Base-by-base conservation (phyloP, 108 stramenopile species). In the Thalassiosira profunda region DNA sequence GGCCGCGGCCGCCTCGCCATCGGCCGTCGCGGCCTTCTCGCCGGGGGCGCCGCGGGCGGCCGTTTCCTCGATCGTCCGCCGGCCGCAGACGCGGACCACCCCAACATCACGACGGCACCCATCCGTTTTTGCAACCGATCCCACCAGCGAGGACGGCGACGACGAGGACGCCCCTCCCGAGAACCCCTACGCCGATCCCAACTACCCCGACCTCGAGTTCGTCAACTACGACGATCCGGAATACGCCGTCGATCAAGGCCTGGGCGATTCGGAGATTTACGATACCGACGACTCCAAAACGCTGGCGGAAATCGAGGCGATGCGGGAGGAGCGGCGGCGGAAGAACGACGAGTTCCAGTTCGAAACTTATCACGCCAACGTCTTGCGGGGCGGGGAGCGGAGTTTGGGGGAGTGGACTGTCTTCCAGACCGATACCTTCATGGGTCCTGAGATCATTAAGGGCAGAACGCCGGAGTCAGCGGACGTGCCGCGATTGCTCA, bases 271-370 rank as follows among this genome's bases (percentile, higher is more conserved):
- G 40, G 24, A 52, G 3, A 18, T 24, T 9, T 21, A 23, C 14
- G 60, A 47, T 11, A 28, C 28, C 17, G 58, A 47, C 17, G 63
- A 78, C 40, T 58, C 72, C 33, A 54, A 54, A 38, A 88, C 86
- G 18, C 88, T 91, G 56, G 86, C 52, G 12, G 74, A 87, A 55
- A 80, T 96, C 29, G 95, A 96, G 68, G 84, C 79, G 30, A 93
- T 96, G 95, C 71, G 95, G 23, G 92, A 96, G 61, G 85, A 86
- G 5, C 76, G 95, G 9, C 77, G 92, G n/a, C 43, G 67, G 4
- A 57, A 69, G 25, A 96, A 96, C 64, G 95, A 96, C 58, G 90
- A 93, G 63, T 96, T 74, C 62, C 95, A 96, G 63, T 96, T 96
- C 63, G 88, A 96, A 70, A 93, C 92, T 15, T 96, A 92, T 58